These are phyloP conservation scores for Panaeolus cyanescens DNA, from an alignment of 768 basidiomycete species.

Conservation along the genomic window DNA sequence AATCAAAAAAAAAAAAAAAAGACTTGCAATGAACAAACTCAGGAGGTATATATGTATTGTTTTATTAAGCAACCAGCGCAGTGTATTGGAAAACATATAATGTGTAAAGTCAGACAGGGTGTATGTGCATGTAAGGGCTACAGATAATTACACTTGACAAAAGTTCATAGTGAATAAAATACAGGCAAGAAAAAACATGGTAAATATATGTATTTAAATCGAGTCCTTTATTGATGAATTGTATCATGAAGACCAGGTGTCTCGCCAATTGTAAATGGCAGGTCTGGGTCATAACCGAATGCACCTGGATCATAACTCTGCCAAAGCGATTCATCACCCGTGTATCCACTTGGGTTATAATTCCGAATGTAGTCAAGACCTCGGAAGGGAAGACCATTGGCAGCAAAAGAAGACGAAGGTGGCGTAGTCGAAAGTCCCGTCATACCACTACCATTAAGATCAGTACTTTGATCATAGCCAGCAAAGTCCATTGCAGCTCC, in stretches of 20 bases:
- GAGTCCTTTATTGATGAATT: conserved; percentile 22
- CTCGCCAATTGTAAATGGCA: conserved; percentile 66
- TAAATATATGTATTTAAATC: neutral
- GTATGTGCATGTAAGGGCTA: conserved; percentile 1
- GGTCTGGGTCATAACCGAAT: conserved; percentile 77
- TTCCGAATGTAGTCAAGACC: conserved; percentile 86
- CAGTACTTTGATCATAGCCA: conserved; percentile 40
- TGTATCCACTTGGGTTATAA: conserved; percentile 59
- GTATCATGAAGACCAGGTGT: conserved; percentile 33
- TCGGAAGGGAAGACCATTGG: conserved; percentile 78
- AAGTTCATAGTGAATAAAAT: neutral
- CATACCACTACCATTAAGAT: conserved; percentile 34
- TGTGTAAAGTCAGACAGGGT: neutral
- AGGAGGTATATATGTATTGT: neutral
- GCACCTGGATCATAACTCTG: conserved; percentile 72
- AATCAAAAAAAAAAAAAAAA: neutral
- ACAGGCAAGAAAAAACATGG: neutral
- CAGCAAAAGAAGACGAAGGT: conserved; percentile 65
- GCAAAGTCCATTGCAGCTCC: conserved; percentile 43
- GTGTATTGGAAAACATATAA: conserved; percentile 1
- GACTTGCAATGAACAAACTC: neutral
- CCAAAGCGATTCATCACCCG: conserved; percentile 53
- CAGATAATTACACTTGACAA: conserved; percentile 6
- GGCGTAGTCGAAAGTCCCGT: conserved; percentile 57
- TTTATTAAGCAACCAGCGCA: neutral